Base-by-base conservation (phyloP, 75 land plant genomes). In the Picea sitchensis region DNA sequence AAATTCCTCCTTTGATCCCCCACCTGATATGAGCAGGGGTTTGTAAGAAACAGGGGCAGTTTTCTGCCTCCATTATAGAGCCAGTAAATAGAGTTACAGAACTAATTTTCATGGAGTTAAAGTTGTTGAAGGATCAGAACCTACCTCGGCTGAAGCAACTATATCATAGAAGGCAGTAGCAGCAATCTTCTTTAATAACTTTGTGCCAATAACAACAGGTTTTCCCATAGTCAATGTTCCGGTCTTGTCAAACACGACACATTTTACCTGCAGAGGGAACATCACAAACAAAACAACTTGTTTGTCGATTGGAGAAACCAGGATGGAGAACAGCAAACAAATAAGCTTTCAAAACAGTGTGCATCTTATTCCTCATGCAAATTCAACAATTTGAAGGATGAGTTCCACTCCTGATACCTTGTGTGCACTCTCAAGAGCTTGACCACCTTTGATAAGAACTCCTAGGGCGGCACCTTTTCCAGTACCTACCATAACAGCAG, bases 111-210 rank as follows among this genome's bases (percentile, higher is more conserved):
- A 21, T 73, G 21, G 20, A 73, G 20, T 14, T 73, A 14, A n/a
- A 11, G 17, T 1, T 14, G 34, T 47, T 26, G 34, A 5, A 56
- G 12, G 57, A 26, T 21, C 14, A 57, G 61, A 76, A 76, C 77
- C 62, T 81, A 86, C 88, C 76, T 86, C 88, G 41, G 87, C 88
- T 38, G 88, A 76, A 77, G 87, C 88, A 26, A 86, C 74, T 61
- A 81, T 76, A 57, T 74, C 61, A 73, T 85, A 86, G 76, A 86
- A 86, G 61, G 61, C 83, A 20, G 76, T 38, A 62, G 78, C 83
- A 59, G 77, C 72, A 54, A 78, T 64, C 2, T 59, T 73, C 30
- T 77, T 79, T 75, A 81, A 85, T 14, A 85, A 76, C 77, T 85
- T 86, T 62, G 88, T 86, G 65, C 58, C 77, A 17, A 86, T 88